Evolutionary conservation across 2,329 filamentous ascomycete species (phyloP).

Genomic region (Simplicillium aogashimaense): DNA sequence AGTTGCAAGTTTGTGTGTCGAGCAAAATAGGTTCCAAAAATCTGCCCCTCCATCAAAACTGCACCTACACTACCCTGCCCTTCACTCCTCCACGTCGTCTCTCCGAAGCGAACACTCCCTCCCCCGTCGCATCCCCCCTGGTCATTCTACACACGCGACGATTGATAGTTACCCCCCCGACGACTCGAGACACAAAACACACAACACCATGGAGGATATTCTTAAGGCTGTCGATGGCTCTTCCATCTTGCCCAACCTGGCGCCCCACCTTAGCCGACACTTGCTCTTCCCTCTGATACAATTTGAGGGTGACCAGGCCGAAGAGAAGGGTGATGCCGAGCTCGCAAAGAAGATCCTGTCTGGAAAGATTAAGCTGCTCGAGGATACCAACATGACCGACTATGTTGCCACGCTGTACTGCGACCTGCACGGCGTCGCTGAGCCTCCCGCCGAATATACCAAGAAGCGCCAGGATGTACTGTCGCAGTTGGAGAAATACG

Average conservation of each 20-base stretch:
- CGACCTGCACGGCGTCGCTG: slow-evolving; percentile 72
- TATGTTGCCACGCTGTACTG: slow-evolving; percentile 89
- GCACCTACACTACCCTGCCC: not conserved
- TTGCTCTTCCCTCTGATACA: slow-evolving; percentile 94
- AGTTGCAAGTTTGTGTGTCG: slow-evolving; percentile 21
- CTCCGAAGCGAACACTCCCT: not conserved
- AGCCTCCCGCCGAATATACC: slow-evolving; percentile 74
- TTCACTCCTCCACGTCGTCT: slow-evolving; percentile 1
- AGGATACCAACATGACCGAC: slow-evolving; percentile 98
- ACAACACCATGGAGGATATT: slow-evolving; percentile 28
- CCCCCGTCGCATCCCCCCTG: not conserved
- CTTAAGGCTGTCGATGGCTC: slow-evolving; percentile 53
- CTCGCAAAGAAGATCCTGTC: slow-evolving; percentile 63
- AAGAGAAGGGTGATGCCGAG: slow-evolving; percentile 54
- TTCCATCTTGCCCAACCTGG: slow-evolving; percentile 79
- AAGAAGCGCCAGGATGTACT: slow-evolving; percentile 86
- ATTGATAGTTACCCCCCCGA: slow-evolving; percentile 6
- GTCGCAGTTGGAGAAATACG: slow-evolving; percentile 69
- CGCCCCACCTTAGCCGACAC: slow-evolving; percentile 88
- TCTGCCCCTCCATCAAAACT: slow-evolving; percentile 26
- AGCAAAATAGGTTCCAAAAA: slow-evolving; percentile 29
- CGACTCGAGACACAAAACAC: slow-evolving; percentile 7
- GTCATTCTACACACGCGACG: not conserved
- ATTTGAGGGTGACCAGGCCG: slow-evolving; percentile 74
- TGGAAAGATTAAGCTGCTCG: slow-evolving; percentile 87